Conservation (phyloP, 257 asterid species). For the Penstemon newberryi region DNA sequence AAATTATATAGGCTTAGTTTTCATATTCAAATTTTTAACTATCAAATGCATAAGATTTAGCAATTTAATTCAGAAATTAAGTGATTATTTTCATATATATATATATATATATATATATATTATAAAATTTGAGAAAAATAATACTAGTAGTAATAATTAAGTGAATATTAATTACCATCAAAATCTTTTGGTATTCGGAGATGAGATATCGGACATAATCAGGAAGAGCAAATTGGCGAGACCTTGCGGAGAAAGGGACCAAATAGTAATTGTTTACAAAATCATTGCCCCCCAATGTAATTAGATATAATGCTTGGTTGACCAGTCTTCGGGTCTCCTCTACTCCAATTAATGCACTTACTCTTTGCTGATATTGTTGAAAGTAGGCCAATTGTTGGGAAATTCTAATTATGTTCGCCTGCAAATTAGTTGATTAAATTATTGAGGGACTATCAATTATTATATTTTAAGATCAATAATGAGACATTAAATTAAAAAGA, state of each 20-base stretch:
- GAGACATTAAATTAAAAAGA: too few relatives aligned
- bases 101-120: too few relatives aligned
- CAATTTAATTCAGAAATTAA: too few relatives aligned
- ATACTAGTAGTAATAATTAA: too few relatives aligned
- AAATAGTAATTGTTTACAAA: conserved; percentile 72
- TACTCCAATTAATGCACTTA: conserved; percentile 48
- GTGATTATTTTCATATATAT: background rate
- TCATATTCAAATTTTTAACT: too few relatives aligned
- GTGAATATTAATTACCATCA: conserved; percentile 38
- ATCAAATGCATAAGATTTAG: too few relatives aligned
- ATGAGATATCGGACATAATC: conserved; percentile 63
- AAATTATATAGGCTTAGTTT: too few relatives aligned
- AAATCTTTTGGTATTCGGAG: conserved; percentile 59
- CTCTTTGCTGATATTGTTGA: conserved; percentile 55
- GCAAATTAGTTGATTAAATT: background rate
- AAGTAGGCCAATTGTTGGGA: conserved; percentile 55
- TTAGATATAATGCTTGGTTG: conserved; percentile 55
- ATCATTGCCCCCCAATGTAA: conserved; percentile 79
- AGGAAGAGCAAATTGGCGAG: conserved; percentile 58
- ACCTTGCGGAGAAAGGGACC: conserved; percentile 63
- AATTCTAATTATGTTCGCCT: conserved; percentile 67
- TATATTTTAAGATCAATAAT: too few relatives aligned
- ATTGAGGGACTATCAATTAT: too few relatives aligned
- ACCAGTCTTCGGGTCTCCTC: conserved; percentile 40
- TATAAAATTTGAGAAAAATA: too few relatives aligned